Evolutionary conservation across 2,329 filamentous ascomycete genomes (phyloP), one percentile per base, ranked within the genome.

Genomic region (Orbilia ellipsospora): DNA sequence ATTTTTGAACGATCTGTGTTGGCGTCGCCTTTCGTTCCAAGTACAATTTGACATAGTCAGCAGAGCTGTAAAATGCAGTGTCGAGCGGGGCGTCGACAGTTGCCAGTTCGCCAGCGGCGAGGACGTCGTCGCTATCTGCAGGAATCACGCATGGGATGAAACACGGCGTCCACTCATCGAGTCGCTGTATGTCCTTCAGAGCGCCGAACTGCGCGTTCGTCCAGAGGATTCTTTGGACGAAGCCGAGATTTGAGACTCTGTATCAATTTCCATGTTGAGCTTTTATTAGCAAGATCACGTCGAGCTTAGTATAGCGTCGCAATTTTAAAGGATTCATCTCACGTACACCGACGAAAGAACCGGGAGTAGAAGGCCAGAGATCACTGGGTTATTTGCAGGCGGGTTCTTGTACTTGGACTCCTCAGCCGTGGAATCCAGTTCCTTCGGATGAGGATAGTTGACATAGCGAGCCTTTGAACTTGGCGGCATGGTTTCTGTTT

Each of bases 31-130:
- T 82, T 20, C 86, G 86, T n/a, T 83, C 83, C 64, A 82, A 82
- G 78, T 87, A 89, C 1, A 86, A 84, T 28, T 85, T 86, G 81
- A 93, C 90, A 81, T 93, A 97, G 83, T 97, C 92, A 12, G 89
- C 87, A 2, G 91, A 91, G 81, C 89, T 88, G 83, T 91, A 92
- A 52, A 87, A 86, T 20, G 57, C 42, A 84, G 84, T 4, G 81
- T 78, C 12, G 84, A 82, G 57, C 83, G 83, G 10, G 82, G 82
- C 54, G 81, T 80, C 56, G 82, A 81, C 2, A 86, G 82, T 42
- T 2, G 83, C 83, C 42, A 87, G 82, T 2, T 83, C 81, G 28
- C 78, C 76, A 2, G 78, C 40, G 8, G 78, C 60, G 66, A 77
- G 78, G 10, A 77, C 76, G 31, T 79, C 80, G 26, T 82, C 81